Percentiles rank a stretch among this genome's conserved stretches.
phyloP scores from a whole-genome alignment of 306 rosid species.

The Ceratonia siliqua region DNA sequence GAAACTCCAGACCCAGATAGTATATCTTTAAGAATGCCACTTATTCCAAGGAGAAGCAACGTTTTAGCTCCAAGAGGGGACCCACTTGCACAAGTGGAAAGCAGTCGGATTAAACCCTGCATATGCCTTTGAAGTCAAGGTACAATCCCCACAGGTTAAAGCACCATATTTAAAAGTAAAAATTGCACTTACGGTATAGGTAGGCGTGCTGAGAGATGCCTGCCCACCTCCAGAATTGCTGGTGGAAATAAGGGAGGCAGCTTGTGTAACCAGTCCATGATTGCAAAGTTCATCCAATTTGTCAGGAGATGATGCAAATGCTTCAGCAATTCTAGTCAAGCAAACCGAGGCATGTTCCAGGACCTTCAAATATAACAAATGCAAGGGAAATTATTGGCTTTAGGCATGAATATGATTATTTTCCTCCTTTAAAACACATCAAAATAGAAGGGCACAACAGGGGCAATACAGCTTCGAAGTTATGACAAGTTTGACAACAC shows the following conservation, averaged over 20 bases:
- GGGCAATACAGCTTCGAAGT: not conserved
- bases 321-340: conserved; percentile 98
- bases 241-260: conserved; percentile 91
- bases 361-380: conserved; percentile 55
- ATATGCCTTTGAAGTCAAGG: conserved; percentile 36
- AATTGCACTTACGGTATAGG: conserved; percentile 72
- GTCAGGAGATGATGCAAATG: conserved; percentile 92
- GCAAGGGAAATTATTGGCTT: not conserved
- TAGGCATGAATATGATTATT: not conserved
- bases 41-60: conserved; percentile 84
- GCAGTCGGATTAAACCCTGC: conserved; percentile 98
- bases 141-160: not conserved
- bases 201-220: conserved; percentile 90
- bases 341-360: conserved; percentile 99
- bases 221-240: conserved; percentile 97
- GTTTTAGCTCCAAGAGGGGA: conserved; percentile 96
- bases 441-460: not conserved
- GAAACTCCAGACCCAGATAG: conserved; percentile 86
- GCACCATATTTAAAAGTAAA: not conserved
- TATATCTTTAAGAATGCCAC: conserved; percentile 92
- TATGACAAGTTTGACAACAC: too few species aligned
- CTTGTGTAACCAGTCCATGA: conserved; percentile 92
- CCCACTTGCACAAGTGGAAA: conserved; percentile 96
- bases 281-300: conserved; percentile 90
- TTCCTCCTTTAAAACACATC: not conserved